phyloP scores from a whole-genome alignment of 441 rosid species.

The Lepidium campestre region DNA sequence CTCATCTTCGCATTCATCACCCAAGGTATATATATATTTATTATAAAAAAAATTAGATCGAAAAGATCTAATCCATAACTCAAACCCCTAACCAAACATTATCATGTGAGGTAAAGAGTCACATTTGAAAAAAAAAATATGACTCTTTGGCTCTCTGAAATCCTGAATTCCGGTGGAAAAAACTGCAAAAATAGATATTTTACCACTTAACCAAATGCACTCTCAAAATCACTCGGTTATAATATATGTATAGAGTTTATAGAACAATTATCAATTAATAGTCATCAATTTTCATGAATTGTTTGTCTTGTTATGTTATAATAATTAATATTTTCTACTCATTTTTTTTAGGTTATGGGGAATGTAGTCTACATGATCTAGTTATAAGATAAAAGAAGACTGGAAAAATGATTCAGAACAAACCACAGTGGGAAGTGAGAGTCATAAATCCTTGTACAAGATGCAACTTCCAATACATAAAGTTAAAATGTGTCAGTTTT shows the following conservation, averaged over 20 bases:
- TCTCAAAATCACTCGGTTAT: no score
- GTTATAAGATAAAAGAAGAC: conserved; percentile 10
- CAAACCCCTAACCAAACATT: no score
- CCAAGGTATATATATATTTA: conserved; percentile 10
- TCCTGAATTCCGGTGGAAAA: no score
- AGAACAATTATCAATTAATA: not conserved
- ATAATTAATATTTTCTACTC: not conserved
- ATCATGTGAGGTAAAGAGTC: no score
- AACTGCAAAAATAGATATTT: no score
- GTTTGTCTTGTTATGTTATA: not conserved
- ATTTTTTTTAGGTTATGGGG: conserved; percentile 5
- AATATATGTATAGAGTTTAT: not conserved
- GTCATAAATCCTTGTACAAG: conserved; percentile 3
- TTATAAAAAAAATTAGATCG: no score
- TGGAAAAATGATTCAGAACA: conserved; percentile 12
- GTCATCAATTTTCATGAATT: not conserved
- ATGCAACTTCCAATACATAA: not conserved
- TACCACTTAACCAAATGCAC: no score
- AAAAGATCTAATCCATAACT: no score
- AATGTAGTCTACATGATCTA: not conserved
- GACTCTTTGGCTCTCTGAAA: no score
- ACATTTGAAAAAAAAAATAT: no score
- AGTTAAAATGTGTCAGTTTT: conserved; percentile 1
- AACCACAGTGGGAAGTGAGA: conserved; percentile 24
- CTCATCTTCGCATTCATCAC: not conserved